A percentile compares a stretch with the other conserved stretches of the same genome.
These are phyloP conservation scores for Mucor ambiguus DNA, from an alignment of 371 early-diverging fungal species.

Conservation along the genomic window DNA sequence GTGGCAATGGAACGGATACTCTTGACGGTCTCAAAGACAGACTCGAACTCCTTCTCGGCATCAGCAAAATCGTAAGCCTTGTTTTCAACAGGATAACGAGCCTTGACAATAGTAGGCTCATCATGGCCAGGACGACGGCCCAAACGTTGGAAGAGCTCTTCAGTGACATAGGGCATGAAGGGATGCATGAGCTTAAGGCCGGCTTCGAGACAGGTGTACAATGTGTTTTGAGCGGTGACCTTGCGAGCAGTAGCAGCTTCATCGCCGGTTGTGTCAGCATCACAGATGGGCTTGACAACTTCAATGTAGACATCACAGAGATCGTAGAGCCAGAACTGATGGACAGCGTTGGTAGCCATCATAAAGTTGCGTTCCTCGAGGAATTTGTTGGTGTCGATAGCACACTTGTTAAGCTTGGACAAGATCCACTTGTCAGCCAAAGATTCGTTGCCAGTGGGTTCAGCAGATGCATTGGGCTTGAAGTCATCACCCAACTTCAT, in stretches of 20 bases:
- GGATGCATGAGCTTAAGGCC: conserved; percentile 96
- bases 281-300: conserved; percentile 87
- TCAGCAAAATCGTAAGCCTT: conserved; percentile 52
- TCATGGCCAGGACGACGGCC: conserved; percentile 71
- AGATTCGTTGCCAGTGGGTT: conserved; percentile 81
- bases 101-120: conserved; percentile 63
- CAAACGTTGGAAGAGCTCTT: conserved; percentile 97
- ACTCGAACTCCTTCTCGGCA: conserved; percentile 80
- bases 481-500: conserved; percentile 89
- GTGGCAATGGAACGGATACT: conserved; percentile 74
- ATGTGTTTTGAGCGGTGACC: conserved; percentile 75
- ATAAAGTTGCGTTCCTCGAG: conserved; percentile 94
- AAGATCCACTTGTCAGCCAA: conserved; percentile 95
- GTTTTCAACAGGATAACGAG: conserved; percentile 67
- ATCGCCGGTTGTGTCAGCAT: conserved; percentile 56
- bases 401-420: conserved; percentile 84
- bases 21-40: conserved; percentile 74
- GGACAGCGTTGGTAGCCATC: conserved; percentile 87
- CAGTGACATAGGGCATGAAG: conserved; percentile 99
- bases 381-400: conserved; percentile 73
- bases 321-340: conserved; percentile 97
- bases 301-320: conserved; percentile 99
- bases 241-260: conserved; percentile 54
- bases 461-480: conserved; percentile 63
- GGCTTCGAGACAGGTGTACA: conserved; percentile 93